Conservation (phyloP, 1,284 basidiomycete genomes). For the Trichosporon sp. region DNA sequence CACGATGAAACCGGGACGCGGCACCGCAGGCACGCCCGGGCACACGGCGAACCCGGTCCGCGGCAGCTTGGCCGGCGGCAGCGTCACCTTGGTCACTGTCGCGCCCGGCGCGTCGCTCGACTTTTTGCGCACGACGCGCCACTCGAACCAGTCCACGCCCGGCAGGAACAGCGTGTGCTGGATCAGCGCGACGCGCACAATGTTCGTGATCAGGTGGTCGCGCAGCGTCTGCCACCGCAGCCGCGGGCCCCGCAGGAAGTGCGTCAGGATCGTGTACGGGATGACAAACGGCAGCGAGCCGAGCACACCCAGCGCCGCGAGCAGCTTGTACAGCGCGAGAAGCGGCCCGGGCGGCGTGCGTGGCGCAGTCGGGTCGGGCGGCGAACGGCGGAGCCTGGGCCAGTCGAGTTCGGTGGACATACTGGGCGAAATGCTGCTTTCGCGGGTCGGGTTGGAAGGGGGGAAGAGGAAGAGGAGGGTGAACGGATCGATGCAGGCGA, state of each 20-base stretch:
- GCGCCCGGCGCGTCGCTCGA: not conserved
- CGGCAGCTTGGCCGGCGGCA: not conserved
- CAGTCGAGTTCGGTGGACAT: constrained; percentile 1
- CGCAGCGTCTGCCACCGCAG: not conserved
- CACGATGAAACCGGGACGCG: constrained; percentile 7
- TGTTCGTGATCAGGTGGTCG: not conserved
- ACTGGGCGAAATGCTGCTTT: not conserved
- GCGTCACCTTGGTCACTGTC: not conserved
- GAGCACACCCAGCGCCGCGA: not conserved
- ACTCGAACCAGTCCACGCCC: not conserved
- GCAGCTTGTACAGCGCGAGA: not conserved
- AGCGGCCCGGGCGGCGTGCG: not conserved
- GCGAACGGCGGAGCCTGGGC: not conserved
- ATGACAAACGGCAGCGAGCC: constrained; percentile 9
- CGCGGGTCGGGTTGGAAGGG: not conserved
- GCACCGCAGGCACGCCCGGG: not conserved
- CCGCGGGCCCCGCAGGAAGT: constrained; percentile 5
- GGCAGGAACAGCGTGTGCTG: constrained; percentile 4
- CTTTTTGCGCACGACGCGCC: not conserved
- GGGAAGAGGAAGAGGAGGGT: not conserved
- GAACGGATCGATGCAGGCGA: not conserved
- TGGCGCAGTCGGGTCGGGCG: constrained; percentile 9
- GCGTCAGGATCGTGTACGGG: not conserved
- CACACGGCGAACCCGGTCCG: not conserved
- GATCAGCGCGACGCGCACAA: constrained; percentile 5